Evolutionary conservation across 23 red algal genomes (phyloP), one percentile per base, ranked within the genome.

Genomic region (Gracilaria gracilis): DNA sequence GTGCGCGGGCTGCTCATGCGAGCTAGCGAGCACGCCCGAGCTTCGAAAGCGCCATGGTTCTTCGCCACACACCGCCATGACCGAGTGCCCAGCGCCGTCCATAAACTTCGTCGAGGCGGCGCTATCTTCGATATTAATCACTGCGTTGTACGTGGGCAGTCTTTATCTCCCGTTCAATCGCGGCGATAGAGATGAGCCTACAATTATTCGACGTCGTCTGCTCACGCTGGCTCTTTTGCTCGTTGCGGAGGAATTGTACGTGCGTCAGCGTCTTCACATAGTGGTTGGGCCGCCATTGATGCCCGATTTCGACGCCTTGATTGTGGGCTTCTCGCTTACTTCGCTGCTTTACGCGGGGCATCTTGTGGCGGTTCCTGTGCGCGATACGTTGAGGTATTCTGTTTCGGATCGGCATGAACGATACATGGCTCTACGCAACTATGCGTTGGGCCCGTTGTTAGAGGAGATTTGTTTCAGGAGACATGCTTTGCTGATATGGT

Each of bases 151-250:
- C 67, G 83, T 87, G 15, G 48, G 37, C 36, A 46, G 46, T 36
- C 47, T 87, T 21, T 87, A 87, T 87, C 83, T 87, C 3, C 83
- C 83, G 9, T 87, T 87, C 66, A 87, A 87, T n/a, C 55, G 48
- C 38, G 83, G 83, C 25, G 17, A 49, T 27, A 59, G 83, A 19
- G 51, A 87, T 58, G 32, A 21, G 25, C 42, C 54, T 6, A 64
- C 12, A 33, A 58, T 74, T 11, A 87, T 87, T 37, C 83, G 55
- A 24, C 42, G 61, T 17, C 83, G 83, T 54, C 65, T 87, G 31
- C 23, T 72, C 39, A 87, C 83, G 34, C 48, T 87, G n/a, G 44
- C 83, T 9, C 9, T 75, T 37, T 65, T 87, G 8, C 36, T 61
- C 65, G 61, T 74, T 39, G 66, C 62, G 24, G 31, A 75, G 27